Conservation (phyloP, 768 basidiomycete genomes). For the Trametes meyenii region DNA sequence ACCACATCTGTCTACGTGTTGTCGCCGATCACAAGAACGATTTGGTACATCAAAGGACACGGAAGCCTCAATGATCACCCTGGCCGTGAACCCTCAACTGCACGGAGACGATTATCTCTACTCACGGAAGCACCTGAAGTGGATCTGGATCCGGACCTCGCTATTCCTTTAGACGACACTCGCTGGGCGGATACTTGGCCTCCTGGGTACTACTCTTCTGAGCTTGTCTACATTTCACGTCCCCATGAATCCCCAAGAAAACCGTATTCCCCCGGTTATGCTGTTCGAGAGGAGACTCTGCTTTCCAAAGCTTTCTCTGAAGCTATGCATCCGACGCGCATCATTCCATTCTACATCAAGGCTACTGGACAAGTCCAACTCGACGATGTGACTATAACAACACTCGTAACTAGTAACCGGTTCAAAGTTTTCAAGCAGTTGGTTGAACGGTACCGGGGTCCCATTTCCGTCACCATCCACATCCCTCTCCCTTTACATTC, state of each 20-base stretch:
- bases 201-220: conserved; percentile 8
- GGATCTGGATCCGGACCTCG: conserved; percentile 2
- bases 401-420: conserved; percentile 79
- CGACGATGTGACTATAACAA: conserved; percentile 83
- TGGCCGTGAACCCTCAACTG: not conserved
- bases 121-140: conserved; percentile 12
- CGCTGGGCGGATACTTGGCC: conserved; percentile 18
- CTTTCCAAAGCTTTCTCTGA: conserved; percentile 71
- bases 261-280: not conserved
- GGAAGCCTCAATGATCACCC: not conserved
- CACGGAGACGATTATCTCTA: not conserved
- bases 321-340: conserved; percentile 71
- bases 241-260: not conserved
- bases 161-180: conserved; percentile 14
- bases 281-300: conserved; percentile 52
- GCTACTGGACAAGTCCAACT: conserved; percentile 56
- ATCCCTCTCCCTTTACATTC: conserved; percentile 51
- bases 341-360: conserved; percentile 82
- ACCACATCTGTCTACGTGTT: conserved; percentile 33
- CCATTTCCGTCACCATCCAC: conserved; percentile 84
- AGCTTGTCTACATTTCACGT: not conserved
- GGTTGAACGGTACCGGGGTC: conserved; percentile 80
- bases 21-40: conserved; percentile 6
- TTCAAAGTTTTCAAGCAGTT: conserved; percentile 72
- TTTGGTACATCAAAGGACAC: no score